These are phyloP conservation scores for Thymus quinquecostatus DNA, from an alignment of 257 asterid species.

Conservation along the genomic window DNA sequence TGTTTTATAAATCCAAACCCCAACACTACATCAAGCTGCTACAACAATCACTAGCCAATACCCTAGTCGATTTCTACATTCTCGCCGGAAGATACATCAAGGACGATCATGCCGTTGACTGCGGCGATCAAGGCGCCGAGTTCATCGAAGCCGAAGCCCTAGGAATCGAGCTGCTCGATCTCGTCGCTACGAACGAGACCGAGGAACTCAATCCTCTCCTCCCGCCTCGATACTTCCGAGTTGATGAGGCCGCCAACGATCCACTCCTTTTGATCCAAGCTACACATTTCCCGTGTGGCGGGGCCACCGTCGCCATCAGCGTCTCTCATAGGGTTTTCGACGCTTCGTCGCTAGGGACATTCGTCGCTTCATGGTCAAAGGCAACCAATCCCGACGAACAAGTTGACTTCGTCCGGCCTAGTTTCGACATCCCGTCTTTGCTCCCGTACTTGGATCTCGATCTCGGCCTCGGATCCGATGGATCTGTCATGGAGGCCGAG, in stretches of 20 bases:
- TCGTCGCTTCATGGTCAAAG: conserved; percentile 40
- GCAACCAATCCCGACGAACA: neutral
- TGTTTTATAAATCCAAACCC: conserved; percentile 1
- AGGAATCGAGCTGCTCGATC: neutral
- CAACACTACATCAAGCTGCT: neutral
- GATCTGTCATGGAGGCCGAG: neutral
- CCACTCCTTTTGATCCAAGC: conserved; percentile 17
- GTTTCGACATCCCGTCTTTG: conserved; percentile 16
- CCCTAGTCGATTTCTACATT: conserved; percentile 19
- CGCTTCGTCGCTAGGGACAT: conserved; percentile 27
- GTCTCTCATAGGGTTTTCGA: neutral
- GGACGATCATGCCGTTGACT: neutral
- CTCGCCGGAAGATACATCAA: conserved; percentile 30
- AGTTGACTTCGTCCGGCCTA: neutral
- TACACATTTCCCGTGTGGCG: conserved; percentile 19
- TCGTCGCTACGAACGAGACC: neutral
- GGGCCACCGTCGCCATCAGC: neutral
- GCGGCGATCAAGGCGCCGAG: conserved; percentile 31
- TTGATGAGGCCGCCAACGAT: neutral
- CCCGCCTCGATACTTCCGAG: no score
- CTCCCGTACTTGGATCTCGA: conserved; percentile 23
- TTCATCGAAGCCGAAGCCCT: conserved; percentile 25
- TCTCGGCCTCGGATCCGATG: neutral
- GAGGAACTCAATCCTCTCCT: neutral
- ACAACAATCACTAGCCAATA: conserved; percentile 11